Conservation (phyloP, 2,329 filamentous ascomycete genomes). For the Aciculosporium take region DNA sequence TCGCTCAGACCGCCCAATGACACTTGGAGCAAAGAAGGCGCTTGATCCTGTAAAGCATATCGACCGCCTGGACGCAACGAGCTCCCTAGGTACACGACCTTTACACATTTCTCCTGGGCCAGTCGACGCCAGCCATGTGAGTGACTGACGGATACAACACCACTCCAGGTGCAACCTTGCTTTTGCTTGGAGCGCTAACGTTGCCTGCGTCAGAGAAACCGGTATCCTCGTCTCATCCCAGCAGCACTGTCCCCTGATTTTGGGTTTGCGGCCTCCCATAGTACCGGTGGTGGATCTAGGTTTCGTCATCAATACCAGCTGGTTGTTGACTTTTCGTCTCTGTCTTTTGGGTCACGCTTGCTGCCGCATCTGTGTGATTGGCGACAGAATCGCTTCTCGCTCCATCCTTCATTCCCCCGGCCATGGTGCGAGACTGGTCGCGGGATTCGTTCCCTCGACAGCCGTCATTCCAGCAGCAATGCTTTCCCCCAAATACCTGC, state of each 20-base stretch:
- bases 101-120: too few species aligned
- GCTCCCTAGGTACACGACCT: neutral
- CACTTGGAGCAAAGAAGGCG: neutral
- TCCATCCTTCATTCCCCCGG: neutral
- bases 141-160: neutral
- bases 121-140: neutral
- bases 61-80: neutral
- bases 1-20: slow-evolving; percentile 1
- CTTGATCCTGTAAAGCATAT: neutral
- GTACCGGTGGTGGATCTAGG: neutral
- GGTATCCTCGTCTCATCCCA: neutral
- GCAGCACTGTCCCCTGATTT: neutral
- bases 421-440: slow-evolving; percentile 28
- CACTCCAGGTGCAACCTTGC: too few species aligned
- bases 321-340: neutral
- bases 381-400: neutral
- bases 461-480: slow-evolving; percentile 14
- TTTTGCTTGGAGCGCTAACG: neutral
- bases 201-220: neutral
- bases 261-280: neutral
- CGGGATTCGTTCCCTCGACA: slow-evolving; percentile 25
- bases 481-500: slow-evolving; percentile 14
- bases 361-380: neutral
- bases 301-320: neutral
- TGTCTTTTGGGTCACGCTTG: neutral